Evolutionary conservation across 2,329 filamentous ascomycete genomes (phyloP), one percentile per base, ranked within the genome.

Genomic region (Calcarisporium arbuscula): DNA sequence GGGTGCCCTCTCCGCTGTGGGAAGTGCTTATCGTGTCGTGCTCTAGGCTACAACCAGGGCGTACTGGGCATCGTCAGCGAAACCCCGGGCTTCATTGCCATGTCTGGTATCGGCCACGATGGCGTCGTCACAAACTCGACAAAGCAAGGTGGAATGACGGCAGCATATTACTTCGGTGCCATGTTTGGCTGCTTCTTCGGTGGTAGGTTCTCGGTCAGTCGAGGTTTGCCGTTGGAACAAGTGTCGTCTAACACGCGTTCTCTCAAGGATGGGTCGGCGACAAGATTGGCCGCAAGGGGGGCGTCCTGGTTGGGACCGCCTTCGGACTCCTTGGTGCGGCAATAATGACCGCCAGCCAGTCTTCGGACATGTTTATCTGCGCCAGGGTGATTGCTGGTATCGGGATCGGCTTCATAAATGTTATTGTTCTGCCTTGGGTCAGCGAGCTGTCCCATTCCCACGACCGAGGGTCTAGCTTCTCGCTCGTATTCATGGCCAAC

Each of bases 21-120:
- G n/a, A n/a, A n/a, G n/a, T n/a, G n/a, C n/a, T n/a, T n/a, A n/a
- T n/a, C n/a, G n/a, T n/a, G n/a, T n/a, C n/a, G n/a, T n/a, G n/a
- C n/a, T 16, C 52, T 58, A 57, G 69, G 70, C 15, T 74, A 72
- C 52, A 67, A 73, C 39, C 70, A 73, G 44, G 69, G 69, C 33
- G 67, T 73, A n/a, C 66, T 71, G 60, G 68, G 69, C 31, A 64
- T 64, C 26, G 66, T 73, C 31, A 72, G 68, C 38, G 50, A 50
- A 8, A 56, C 61, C 10, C 60, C 61, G 2, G 47, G 53, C 31
- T 68, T 63, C 47, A 56, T 67, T 16, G 43, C 47, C 10, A 54
- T 60, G 45, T 64, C 70, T 8, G 59, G 60, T 28, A 70, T 73
- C 29, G 68, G 70, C 12, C 44, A 59, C 1, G 60, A 67, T 42